phyloP scores from a whole-genome alignment of 1,284 basidiomycete genomes.

The Malassezia arunalokei region DNA sequence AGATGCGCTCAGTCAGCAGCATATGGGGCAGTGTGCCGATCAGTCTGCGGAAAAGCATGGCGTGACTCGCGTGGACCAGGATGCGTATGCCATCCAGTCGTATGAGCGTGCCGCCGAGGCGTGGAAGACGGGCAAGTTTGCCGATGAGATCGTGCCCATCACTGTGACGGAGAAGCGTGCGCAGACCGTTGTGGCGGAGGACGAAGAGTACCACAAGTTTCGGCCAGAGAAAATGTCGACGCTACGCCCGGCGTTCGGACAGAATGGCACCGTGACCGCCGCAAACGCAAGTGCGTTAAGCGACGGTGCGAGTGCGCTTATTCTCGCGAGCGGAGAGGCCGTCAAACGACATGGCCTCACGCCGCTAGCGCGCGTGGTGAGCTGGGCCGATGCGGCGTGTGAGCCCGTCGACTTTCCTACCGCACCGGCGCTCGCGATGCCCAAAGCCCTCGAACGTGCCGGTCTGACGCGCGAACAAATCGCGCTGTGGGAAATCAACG shows the following conservation, averaged over 20 bases:
- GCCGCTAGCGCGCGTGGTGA: conserved; percentile 48
- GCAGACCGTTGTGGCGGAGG: conserved; percentile 67
- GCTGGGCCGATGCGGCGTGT: conserved; percentile 90
- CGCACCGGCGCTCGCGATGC: conserved; percentile 83
- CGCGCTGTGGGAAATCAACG: conserved; percentile 89
- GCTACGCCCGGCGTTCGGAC: conserved; percentile 48
- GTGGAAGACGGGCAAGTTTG: conserved; percentile 73
- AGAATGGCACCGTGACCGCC: conserved; percentile 48
- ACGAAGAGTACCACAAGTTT: conserved; percentile 77
- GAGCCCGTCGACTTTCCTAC: conserved; percentile 94
- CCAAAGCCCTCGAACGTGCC: conserved; percentile 74
- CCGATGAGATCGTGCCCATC: conserved; percentile 81
- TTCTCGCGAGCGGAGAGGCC: conserved; percentile 43
- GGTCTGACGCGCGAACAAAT: conserved; percentile 74
- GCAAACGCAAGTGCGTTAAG: conserved; percentile 49
- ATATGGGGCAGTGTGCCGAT: conserved; percentile 46
- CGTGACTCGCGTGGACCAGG: conserved; percentile 47
- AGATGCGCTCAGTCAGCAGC: conserved; percentile 31
- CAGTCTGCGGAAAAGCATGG: conserved; percentile 47
- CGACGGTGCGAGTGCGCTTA: conserved; percentile 49
- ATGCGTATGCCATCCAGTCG: conserved; percentile 72
- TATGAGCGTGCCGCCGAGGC: conserved; percentile 83
- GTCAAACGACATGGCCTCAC: conserved; percentile 44
- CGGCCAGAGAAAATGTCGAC: conserved; percentile 47
- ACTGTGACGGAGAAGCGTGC: conserved; percentile 64